Conservation (phyloP, 106 monocot species). For the Acorus gramineus region DNA sequence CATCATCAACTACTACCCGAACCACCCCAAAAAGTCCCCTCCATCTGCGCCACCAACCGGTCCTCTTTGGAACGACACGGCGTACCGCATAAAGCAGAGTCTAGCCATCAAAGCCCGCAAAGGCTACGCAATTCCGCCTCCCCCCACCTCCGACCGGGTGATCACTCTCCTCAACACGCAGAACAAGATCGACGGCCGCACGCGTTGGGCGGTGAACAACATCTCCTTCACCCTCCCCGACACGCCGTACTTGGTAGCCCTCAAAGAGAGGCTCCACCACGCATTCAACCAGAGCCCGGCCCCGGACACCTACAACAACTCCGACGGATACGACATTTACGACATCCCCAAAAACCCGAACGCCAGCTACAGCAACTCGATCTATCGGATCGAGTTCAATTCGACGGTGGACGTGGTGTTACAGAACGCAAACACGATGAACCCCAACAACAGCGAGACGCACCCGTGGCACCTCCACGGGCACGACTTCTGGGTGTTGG, state of each 20-base stretch:
- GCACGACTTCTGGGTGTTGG: slow-evolving; percentile 96
- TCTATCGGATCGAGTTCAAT: slow-evolving; percentile 46
- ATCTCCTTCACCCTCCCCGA: slow-evolving; percentile 56
- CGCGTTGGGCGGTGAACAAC: slow-evolving; percentile 65
- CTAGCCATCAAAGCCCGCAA: slow-evolving; percentile 27
- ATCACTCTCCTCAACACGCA: slow-evolving; percentile 82
- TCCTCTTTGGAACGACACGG: slow-evolving; percentile 63
- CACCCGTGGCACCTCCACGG: slow-evolving; percentile 99
- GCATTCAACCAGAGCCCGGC: slow-evolving; percentile 37
- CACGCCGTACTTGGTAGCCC: slow-evolving; percentile 65
- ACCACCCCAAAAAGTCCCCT: slow-evolving; percentile 18
- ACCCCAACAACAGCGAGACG: slow-evolving; percentile 67
- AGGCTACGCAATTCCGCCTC: slow-evolving; percentile 26
- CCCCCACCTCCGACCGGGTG: slow-evolving; percentile 32
- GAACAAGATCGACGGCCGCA: slow-evolving; percentile 50
- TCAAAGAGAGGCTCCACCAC: slow-evolving; percentile 27
- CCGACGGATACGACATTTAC: slow-evolving; percentile 28
- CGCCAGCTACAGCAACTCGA: slow-evolving; percentile 27
- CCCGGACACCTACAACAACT: slow-evolving; percentile 53
- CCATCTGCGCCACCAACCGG: slow-evolving; percentile 31
- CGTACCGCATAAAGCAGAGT: slow-evolving; percentile 37
- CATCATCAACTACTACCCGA: slow-evolving; percentile 69
- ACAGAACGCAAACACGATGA: slow-evolving; percentile 80
- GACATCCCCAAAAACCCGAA: slow-evolving; percentile 12
- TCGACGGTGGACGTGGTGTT: slow-evolving; percentile 73